These are phyloP conservation scores for Russula virescens DNA, from an alignment of 768 basidiomycete species.

Conservation along the genomic window DNA sequence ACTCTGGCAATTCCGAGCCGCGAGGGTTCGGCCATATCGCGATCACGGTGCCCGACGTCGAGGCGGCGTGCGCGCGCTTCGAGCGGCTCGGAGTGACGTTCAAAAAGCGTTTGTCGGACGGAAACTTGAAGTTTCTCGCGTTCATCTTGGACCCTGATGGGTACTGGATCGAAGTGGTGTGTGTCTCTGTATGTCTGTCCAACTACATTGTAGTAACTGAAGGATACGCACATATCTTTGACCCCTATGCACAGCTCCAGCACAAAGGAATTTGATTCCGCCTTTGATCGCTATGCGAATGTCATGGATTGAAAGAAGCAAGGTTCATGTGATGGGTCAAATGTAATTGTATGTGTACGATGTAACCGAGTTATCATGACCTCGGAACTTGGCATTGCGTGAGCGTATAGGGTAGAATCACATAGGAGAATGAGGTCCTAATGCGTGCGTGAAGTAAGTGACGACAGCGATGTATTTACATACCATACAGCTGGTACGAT, in stretches of 20 bases:
- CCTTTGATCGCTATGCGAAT: too few species aligned
- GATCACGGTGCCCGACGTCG: constrained; percentile 76
- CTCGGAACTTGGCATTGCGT: too few species aligned
- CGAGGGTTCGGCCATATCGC: constrained; percentile 86
- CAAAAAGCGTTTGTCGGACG: constrained; percentile 83
- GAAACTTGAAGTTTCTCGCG: constrained; percentile 80
- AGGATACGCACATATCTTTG: too few species aligned
- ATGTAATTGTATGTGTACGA: background rate
- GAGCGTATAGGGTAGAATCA: too few species aligned
- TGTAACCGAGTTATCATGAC: background rate
- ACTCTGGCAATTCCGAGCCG: constrained; percentile 80
- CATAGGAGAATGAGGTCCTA: too few species aligned
- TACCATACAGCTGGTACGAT: too few species aligned
- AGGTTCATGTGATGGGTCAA: background rate
- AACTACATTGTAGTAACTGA: background rate
- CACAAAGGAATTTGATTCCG: too few species aligned
- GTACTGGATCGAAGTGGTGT: constrained; percentile 25
- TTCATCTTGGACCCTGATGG: constrained; percentile 85
- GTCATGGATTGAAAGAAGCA: background rate
- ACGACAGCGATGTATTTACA: too few species aligned
- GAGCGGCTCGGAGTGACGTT: constrained; percentile 75
- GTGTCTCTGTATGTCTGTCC: constrained; percentile 4
- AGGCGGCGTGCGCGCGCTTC: constrained; percentile 78
- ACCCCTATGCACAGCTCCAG: too few species aligned
- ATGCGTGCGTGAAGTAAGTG: too few species aligned